These are phyloP conservation scores for Citrus glauca DNA, from an alignment of 345 rosid genomes.

Conservation along the genomic window DNA sequence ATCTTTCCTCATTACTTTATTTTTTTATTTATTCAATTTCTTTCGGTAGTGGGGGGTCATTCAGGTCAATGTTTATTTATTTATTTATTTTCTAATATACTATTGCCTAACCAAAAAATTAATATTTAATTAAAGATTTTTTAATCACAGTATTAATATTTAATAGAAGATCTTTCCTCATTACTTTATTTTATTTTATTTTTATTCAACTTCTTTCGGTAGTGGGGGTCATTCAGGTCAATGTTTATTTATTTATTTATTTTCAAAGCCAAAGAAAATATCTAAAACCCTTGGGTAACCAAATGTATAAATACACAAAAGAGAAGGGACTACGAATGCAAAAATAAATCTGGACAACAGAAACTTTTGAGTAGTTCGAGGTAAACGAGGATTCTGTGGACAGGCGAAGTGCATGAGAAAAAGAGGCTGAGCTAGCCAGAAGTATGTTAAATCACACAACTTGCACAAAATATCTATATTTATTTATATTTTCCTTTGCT, in stretches of 20 bases:
- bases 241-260: not conserved
- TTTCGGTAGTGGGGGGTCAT: not conserved
- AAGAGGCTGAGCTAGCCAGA: not conserved
- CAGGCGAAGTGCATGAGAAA: not conserved
- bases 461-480: not conserved
- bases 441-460: not conserved
- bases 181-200: not conserved
- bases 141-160: not conserved
- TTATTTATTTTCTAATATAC: too few relatives aligned
- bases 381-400: conserved; percentile 20
- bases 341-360: not conserved
- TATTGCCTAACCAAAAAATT: too few relatives aligned
- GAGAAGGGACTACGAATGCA: not conserved
- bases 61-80: not conserved
- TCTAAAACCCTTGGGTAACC: not conserved
- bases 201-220: not conserved
- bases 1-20: not conserved
- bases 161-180: not conserved
- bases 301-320: not conserved
- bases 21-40: not conserved
- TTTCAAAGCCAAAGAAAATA: not conserved
- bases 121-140: not conserved
- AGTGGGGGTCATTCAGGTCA: not conserved
- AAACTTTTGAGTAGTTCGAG: conserved; percentile 1
- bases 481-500: not conserved